Base-by-base conservation (phyloP, 768 basidiomycete species). In the Trametes cubensis region DNA sequence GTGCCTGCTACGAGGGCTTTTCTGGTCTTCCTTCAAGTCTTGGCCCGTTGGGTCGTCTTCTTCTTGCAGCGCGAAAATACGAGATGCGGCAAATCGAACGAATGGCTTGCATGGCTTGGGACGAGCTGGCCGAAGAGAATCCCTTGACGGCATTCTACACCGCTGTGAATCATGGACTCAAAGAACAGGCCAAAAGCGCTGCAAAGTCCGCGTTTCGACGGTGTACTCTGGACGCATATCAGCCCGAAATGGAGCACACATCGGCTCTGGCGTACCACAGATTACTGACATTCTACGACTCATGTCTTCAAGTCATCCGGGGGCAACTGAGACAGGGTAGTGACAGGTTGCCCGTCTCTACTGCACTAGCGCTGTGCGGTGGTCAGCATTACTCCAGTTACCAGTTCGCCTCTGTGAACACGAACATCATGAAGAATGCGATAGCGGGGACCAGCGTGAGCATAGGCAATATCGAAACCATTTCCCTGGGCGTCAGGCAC, bases 261-360 rank as follows among this genome's bases (percentile, higher is more conserved):
- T 20, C 60, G 8, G 62, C 62, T 1, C 40, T 47, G 25, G 55
- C 56, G 2, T 63, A 63, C 42, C 58, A 67, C 20, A 52, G 60
- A 14, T 47, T 67, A 2, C 41, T 67, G 52, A 8, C 40, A 38
- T 62, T 63, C 25, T 41, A 55, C 54, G 58, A 84, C 82, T 70
- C 83, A 80, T 68, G 80, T 82, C 51, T 81, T 82, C 78, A 25
- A 13, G 44, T 25, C 13, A 34, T 61, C 40, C 48, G 23, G 8
- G 40, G 18, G n/a, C n/a, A n/a, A n/a, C n/a, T n/a, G n/a, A n/a
- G n/a, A n/a, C n/a, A n/a, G n/a, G n/a, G n/a, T n/a, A n/a, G n/a
- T n/a, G n/a, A n/a, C n/a, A n/a, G n/a, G n/a, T n/a, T n/a, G n/a
- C n/a, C n/a, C n/a, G n/a, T n/a, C n/a, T n/a, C n/a, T n/a, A n/a